Evolutionary conservation across 257 asterid species (phyloP).

Genomic region (Thymus mandschuricus): DNA sequence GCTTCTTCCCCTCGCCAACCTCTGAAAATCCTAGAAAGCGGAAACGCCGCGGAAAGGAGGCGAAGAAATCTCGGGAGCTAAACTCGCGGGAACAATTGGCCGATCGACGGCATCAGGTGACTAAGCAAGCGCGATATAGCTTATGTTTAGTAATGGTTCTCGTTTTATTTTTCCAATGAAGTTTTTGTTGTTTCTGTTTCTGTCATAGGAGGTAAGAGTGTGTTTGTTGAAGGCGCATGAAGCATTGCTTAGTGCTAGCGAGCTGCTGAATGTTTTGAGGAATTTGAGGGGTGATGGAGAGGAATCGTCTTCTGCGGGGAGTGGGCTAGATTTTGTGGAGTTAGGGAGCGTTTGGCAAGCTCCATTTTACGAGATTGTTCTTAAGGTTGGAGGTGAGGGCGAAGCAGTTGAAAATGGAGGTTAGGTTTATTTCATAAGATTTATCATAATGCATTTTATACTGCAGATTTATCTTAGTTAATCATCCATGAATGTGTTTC

Average conservation of each 20-base stretch:
- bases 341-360: constrained; percentile 89
- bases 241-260: constrained; percentile 53
- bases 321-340: constrained; percentile 65
- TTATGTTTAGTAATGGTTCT: background rate
- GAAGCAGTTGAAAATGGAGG: constrained; percentile 42
- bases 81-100: constrained; percentile 76
- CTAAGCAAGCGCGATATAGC: background rate
- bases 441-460: background rate
- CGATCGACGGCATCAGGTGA: constrained; percentile 81
- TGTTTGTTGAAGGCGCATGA: constrained; percentile 71
- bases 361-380: constrained; percentile 62
- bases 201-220: constrained; percentile 62
- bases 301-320: constrained; percentile 35
- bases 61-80: constrained; percentile 41
- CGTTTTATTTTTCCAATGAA: background rate
- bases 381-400: constrained; percentile 43
- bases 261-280: constrained; percentile 49
- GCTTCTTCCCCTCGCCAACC: constrained; percentile 55
- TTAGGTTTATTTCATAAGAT: constrained; percentile 22
- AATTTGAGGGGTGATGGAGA: constrained; percentile 55
- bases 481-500: background rate
- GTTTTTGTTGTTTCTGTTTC: constrained; percentile 8
- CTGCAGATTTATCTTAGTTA: background rate
- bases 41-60: constrained; percentile 60
- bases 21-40: constrained; percentile 49